phyloP scores from a whole-genome alignment of 345 rosid species.

The Abelmoschus esculentus region DNA sequence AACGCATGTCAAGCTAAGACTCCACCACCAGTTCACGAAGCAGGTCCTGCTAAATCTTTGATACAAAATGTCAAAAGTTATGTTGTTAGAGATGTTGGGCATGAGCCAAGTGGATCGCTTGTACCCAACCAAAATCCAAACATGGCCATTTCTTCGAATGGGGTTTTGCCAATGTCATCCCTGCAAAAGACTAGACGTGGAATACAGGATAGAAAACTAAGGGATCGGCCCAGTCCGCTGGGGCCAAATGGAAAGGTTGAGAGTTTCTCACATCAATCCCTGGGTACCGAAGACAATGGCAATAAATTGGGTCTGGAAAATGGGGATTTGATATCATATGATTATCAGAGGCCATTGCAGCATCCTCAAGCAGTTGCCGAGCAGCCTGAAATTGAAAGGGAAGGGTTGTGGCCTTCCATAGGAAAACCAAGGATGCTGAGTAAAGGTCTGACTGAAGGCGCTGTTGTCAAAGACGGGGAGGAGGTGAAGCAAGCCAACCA shows the following conservation, averaged over 20 bases:
- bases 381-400: conserved; percentile 45
- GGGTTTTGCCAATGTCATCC: conserved; percentile 60
- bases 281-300: conserved; percentile 43
- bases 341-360: conserved; percentile 51
- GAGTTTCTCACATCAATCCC: conserved; percentile 35
- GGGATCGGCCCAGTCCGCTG: conserved; percentile 71
- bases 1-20: conserved; percentile 67
- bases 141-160: conserved; percentile 62
- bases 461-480: conserved; percentile 38
- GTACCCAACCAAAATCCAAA: conserved; percentile 52
- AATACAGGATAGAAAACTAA: conserved; percentile 49
- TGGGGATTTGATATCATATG: conserved; percentile 24
- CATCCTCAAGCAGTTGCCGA: conserved; percentile 44
- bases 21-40: conserved; percentile 51
- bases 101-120: conserved; percentile 42
- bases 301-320: conserved; percentile 16
- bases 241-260: conserved; percentile 87
- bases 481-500: conserved; percentile 43
- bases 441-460: conserved; percentile 35
- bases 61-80: conserved; percentile 29
- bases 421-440: conserved; percentile 27
- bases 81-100: conserved; percentile 45
- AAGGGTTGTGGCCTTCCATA: conserved; percentile 22
- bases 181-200: conserved; percentile 64
- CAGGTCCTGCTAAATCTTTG: conserved; percentile 40